Evolutionary conservation across 2,329 filamentous ascomycete genomes (phyloP), one percentile per base, ranked within the genome.

Genomic region (Microsporum ferrugineum): DNA sequence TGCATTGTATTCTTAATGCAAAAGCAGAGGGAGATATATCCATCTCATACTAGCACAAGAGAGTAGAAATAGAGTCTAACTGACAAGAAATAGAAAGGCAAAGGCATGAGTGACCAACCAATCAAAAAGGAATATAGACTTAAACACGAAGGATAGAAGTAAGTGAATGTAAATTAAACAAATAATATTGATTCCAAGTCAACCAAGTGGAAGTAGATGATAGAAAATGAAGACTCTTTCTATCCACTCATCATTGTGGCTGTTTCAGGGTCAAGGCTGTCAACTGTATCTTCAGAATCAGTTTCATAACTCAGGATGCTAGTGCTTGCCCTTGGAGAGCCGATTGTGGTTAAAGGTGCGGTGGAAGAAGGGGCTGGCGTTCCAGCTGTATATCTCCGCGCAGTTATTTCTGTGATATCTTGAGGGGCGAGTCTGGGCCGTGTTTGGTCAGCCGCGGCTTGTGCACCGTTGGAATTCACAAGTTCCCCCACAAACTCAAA

Each of bases 401-500:
- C 39, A 39, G 60, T 60, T 36, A 65, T 60, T 49, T 64, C 61
- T 5, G 60, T 61, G n/a, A 63, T 60, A 31, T 59, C 57, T 41
- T 38, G 57, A 14, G 38, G 38, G 1, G 39, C 39, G 4, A 47
- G 10, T 47, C 39, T 49, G 6, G 34, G 4, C n/a, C 36, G 34
- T 7, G n/a, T n/a, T 34, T 14, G 57, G 31, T 29, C 38, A 14
- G 10, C 12, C 12, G 8, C 6, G 34, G 61, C 60, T 14, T 71
- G 56, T 62, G 72, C 69, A 63, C 72, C 71, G 59, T 74, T 71
- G 12, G 76, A 76, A 33, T 72, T 68, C 34, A 80, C 73, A 7
- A 82, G 69, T 47, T 78, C 73, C 47, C 77, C 76, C 1, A 84
- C 81, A 31, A 82, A 77, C 58, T 79, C 76, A 57, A 82, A 78